Evolutionary conservation across 306 rosid species (phyloP), one percentile per base, ranked within the genome.

Genomic region (Acacia confusa): DNA sequence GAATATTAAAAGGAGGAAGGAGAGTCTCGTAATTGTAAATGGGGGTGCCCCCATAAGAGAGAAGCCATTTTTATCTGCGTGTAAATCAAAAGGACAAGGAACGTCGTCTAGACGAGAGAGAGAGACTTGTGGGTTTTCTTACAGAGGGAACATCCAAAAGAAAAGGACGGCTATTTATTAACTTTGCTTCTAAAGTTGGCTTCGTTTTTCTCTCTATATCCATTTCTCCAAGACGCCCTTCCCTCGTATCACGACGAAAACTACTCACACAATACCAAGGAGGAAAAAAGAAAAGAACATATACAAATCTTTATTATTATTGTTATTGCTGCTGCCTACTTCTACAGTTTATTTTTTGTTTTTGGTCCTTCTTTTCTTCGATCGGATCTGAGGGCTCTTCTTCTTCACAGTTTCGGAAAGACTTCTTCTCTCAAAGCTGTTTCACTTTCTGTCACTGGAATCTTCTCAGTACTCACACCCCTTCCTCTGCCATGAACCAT

Each of bases 321-420:
- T 64, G 55, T 70, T 43, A 41, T 45, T 64, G 38, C 30, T 81
- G 40, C 61, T 43, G 30, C 71, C 79, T 79, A 53, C 77, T 74
- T 48, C 32, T 52, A 61, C 38, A 58, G 83, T 70, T 72, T 79
- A 0, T 22, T 9, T 57, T 81, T 70, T 89, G 77, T 69, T 65
- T 65, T 75, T 71, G 61, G 82, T 55, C 73, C 50, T 20, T 81
- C 38, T 36, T 77, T 82, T 86, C 72, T 85, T 83, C 88, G 95
- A 91, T 92, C 92, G 86, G 97, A 92, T 92, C 97, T 87, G 98
- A 89, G 87, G 88, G 64, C 90, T 83, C 91, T 55, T 55, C 77
- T 70, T 30, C 78, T 71, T 84, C 92, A 70, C 80, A 45, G 84
- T 19, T 75, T 80, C 77, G 86, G 82, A 81, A 89, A 81, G 80